phyloP scores from a whole-genome alignment of 2,329 filamentous ascomycete species.

The Escovopsis weberi region DNA sequence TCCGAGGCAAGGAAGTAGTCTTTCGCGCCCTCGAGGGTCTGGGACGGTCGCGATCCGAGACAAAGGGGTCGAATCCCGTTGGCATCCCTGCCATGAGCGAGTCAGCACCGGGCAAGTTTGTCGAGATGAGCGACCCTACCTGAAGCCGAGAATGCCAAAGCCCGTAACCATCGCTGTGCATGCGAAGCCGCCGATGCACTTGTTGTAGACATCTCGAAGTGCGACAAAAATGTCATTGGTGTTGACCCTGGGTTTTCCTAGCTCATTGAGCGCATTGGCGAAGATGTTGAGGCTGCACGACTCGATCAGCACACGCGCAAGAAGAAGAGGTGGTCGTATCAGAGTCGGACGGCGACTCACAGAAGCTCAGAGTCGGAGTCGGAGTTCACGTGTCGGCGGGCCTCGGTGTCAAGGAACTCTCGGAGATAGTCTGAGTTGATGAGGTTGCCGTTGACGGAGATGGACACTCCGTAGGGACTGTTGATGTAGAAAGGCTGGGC shows the following conservation, averaged over 20 bases:
- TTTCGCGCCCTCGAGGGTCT: conserved; percentile 43
- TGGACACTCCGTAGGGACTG: conserved; percentile 65
- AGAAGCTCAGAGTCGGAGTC: conserved; percentile 64
- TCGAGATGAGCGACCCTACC: conserved; percentile 31
- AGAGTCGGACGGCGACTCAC: conserved; percentile 2
- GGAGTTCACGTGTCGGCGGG: conserved; percentile 78
- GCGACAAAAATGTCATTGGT: conserved; percentile 62
- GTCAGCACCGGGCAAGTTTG: neutral
- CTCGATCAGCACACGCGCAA: conserved; percentile 6
- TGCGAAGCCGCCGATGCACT: neutral
- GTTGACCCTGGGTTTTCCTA: conserved; percentile 69
- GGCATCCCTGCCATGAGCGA: conserved; percentile 5
- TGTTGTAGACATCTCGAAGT: conserved; percentile 34
- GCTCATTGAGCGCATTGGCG: conserved; percentile 66
- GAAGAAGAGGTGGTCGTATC: neutral
- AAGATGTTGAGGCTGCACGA: conserved; percentile 56
- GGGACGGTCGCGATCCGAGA: conserved; percentile 58
- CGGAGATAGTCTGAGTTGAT: conserved; percentile 60
- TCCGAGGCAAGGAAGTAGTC: conserved; percentile 92
- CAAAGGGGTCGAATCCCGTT: conserved; percentile 71
- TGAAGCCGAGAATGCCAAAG: neutral
- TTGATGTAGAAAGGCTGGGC: conserved; percentile 87
- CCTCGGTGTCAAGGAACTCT: conserved; percentile 59
- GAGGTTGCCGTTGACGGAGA: conserved; percentile 79
- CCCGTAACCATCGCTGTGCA: conserved; percentile 1